Evolutionary conservation across 2,329 filamentous ascomycete genomes (phyloP).

Genomic region (Paraphaeosphaeria minitans): DNA sequence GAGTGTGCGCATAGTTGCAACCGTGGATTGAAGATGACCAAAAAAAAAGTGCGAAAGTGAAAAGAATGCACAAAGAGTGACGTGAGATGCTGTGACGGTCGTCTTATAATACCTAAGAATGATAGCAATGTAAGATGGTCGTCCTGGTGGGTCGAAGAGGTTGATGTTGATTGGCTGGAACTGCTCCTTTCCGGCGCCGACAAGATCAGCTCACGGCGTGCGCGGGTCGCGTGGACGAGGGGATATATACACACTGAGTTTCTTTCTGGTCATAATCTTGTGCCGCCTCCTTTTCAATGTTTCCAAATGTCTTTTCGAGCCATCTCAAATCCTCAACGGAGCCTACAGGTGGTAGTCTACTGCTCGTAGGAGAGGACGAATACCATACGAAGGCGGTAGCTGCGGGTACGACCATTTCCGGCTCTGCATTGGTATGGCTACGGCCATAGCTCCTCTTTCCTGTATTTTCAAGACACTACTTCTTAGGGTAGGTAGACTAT

Average conservation of each 20-base stretch:
- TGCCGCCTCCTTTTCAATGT: not conserved
- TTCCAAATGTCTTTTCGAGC: not conserved
- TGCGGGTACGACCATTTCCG: too few species aligned
- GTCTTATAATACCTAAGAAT: not conserved
- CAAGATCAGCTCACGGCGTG: conserved; percentile 9
- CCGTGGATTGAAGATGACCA: too few species aligned
- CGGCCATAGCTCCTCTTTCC: not conserved
- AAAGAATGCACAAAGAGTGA: not conserved
- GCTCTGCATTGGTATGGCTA: too few species aligned
- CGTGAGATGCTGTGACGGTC: not conserved
- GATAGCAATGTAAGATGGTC: not conserved
- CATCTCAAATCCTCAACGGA: too few species aligned
- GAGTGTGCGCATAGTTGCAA: conserved; percentile 22
- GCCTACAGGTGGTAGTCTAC: too few species aligned
- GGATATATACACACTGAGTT: not conserved
- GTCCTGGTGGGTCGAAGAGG: not conserved
- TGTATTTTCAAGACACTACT: not conserved
- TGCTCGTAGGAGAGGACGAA: too few species aligned
- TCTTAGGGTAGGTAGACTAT: not conserved
- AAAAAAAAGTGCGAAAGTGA: not conserved
- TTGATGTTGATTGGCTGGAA: conserved; percentile 6
- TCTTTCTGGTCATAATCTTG: not conserved
- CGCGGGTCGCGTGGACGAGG: not conserved
- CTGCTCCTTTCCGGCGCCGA: not conserved
- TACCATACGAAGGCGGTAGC: too few species aligned